Base-by-base conservation (phyloP, 176 grass and related monocot species). In the Paspalum vaginatum region DNA sequence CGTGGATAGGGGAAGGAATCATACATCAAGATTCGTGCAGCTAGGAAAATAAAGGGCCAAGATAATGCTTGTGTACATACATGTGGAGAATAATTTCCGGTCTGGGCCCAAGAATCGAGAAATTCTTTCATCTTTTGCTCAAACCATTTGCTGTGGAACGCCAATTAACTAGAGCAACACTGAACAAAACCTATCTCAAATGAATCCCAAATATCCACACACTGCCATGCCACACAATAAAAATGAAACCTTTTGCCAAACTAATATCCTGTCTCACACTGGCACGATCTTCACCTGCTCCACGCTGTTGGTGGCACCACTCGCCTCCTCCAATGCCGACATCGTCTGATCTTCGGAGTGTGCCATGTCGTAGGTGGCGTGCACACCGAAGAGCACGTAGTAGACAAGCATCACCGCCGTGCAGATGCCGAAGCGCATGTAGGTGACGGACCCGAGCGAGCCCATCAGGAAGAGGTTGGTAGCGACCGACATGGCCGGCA, bases 381-480 rank as follows among this genome's bases (percentile, higher is more conserved):
- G 87, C 38, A 93, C 81, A 22, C 77, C 81, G 64, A 90, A 87
- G 55, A 92, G 64, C 70, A 92, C 79, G 77, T 90, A 89, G 76
- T 89, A 87, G 47, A 82, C 60, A 21, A 87, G 65, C 91, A 92
- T 92, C 11, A 16, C 83, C 47, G 20, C 79, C 5, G 80, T 89
- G 83, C 91, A 93, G 44, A 93, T 75, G 51, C 45, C 81, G 51
- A 93, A 93, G 45, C 91, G 80, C 22, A 82, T 9, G 67, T 73
- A 93, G 0, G 84, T 81, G 65, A 78, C 2, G 0, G 48, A 69
- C 0, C 81, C 87, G 5, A 93, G 81, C 2, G 87, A 90, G 17
- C 87, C 91, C 84, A 93, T 93, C 5, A 93, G 52, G 71, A 89
- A 89, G 20, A 93, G 65, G 76, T 90, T 89, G 8, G 72, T 87